Conservation (phyloP, 2,329 filamentous ascomycete species). For the Apiospora saccharicola region DNA sequence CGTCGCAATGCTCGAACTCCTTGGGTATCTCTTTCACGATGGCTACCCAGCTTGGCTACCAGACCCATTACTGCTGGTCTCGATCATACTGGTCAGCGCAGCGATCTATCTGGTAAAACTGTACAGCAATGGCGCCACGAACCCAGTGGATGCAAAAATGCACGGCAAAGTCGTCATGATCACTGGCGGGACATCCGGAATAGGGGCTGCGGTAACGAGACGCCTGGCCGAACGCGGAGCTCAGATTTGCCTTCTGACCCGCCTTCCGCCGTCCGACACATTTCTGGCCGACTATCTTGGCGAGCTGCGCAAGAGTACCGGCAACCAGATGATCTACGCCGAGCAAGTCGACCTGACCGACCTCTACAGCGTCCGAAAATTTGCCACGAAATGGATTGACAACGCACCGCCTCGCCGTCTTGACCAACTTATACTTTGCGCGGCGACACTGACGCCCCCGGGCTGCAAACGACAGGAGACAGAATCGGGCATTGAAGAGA, state of each 20-base stretch:
- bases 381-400: constrained; percentile 98
- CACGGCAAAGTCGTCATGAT: constrained; percentile 94
- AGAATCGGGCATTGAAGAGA: constrained; percentile 82
- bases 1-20: constrained; percentile 60
- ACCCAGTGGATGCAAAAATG: constrained; percentile 81
- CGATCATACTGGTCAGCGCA: constrained; percentile 46
- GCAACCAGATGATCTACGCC: constrained; percentile 90
- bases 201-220: constrained; percentile 79
- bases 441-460: constrained; percentile 75
- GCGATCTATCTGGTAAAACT: constrained; percentile 65
- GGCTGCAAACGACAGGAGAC: constrained; percentile 69
- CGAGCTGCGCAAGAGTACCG: constrained; percentile 78
- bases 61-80: constrained; percentile 51
- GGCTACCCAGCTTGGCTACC: constrained; percentile 59
- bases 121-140: constrained; percentile 79
- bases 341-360: constrained; percentile 92
- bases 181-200: constrained; percentile 92
- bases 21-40: constrained; percentile 54
- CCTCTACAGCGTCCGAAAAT: constrained; percentile 88
- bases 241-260: constrained; percentile 89
- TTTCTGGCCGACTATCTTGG: constrained; percentile 94
- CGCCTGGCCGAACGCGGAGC: constrained; percentile 83
- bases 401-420: constrained; percentile 88
- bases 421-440: constrained; percentile 91
- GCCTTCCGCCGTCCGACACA: constrained; percentile 79